phyloP scores from a whole-genome alignment of 148 eudicot genomes.

The Amaranthus palmeri region DNA sequence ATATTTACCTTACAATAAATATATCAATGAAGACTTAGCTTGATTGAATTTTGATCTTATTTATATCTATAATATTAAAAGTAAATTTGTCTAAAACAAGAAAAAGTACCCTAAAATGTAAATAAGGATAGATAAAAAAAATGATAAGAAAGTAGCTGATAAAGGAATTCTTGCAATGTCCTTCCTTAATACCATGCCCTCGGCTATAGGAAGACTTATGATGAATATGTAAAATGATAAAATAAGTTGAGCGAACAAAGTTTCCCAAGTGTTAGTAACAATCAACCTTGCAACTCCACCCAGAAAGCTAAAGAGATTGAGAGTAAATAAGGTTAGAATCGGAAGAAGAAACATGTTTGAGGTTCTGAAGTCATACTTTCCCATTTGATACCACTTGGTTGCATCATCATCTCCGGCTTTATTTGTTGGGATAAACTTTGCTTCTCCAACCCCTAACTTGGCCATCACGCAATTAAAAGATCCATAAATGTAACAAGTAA shows the following conservation, averaged over 20 bases:
- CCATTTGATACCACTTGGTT: conserved; percentile 39
- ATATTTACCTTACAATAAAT: no score
- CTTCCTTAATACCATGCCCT: conserved; percentile 64
- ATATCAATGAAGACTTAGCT: no score
- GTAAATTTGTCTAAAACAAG: no score
- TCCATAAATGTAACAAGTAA: conserved; percentile 38
- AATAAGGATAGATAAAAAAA: conserved; percentile 17
- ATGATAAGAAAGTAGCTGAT: conserved; percentile 23
- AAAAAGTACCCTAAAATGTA: conserved; percentile 32
- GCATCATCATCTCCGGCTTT: conserved; percentile 52
- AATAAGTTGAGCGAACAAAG: conserved; percentile 40
- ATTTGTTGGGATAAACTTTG: conserved; percentile 54
- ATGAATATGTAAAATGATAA: conserved; percentile 37
- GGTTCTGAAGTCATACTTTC: conserved; percentile 50
- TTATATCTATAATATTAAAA: no score
- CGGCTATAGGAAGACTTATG: conserved; percentile 48
- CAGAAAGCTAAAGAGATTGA: conserved; percentile 40
- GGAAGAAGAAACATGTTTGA: conserved; percentile 47
- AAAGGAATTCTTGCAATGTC: conserved; percentile 48
- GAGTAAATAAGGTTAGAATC: conserved; percentile 33
- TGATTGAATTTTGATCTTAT: no score
- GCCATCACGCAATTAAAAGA: conserved; percentile 38
- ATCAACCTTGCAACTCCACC: conserved; percentile 34
- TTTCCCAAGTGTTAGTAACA: conserved; percentile 7
- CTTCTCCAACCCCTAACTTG: conserved; percentile 34